Evolutionary conservation across 2,329 filamentous ascomycete genomes (phyloP).

Genomic region (Colletotrichum destructivum): DNA sequence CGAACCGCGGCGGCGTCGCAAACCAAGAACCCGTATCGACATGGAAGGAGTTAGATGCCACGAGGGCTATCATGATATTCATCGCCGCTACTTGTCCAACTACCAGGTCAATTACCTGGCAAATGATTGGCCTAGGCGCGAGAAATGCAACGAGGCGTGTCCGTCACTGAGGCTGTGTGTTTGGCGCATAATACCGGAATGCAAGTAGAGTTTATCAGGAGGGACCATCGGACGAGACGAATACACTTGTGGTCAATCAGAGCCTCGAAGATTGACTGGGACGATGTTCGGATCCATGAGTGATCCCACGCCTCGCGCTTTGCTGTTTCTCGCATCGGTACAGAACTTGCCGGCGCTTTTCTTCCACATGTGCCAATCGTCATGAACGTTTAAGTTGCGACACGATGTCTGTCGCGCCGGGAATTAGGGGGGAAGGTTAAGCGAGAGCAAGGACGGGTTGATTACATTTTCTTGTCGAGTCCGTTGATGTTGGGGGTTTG

Average conservation of each 20-base stretch:
- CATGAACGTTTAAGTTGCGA: neutral
- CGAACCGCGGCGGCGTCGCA: neutral
- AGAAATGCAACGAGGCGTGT: too few species aligned
- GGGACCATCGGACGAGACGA: neutral
- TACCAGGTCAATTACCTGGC: too few species aligned
- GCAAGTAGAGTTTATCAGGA: neutral
- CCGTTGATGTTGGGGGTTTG: neutral
- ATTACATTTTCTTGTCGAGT: neutral
- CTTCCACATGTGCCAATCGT: too few species aligned
- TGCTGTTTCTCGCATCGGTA: slow-evolving; percentile 4
- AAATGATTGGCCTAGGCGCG: too few species aligned
- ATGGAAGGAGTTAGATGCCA: too few species aligned
- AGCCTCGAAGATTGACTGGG: neutral
- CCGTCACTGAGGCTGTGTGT: neutral
- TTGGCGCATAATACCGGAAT: neutral
- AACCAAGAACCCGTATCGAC: neutral
- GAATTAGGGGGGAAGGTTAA: neutral
- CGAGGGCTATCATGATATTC: neutral
- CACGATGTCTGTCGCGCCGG: neutral
- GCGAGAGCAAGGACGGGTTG: neutral
- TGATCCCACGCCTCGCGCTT: neutral
- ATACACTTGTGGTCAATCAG: neutral
- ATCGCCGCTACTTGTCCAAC: neutral
- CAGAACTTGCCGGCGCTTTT: neutral
- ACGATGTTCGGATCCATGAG: neutral